Percentiles rank a stretch among this genome's conserved stretches.
Evolutionary conservation across 2,329 filamentous ascomycete species (phyloP).

Genomic region (Onygenales sp.): DNA sequence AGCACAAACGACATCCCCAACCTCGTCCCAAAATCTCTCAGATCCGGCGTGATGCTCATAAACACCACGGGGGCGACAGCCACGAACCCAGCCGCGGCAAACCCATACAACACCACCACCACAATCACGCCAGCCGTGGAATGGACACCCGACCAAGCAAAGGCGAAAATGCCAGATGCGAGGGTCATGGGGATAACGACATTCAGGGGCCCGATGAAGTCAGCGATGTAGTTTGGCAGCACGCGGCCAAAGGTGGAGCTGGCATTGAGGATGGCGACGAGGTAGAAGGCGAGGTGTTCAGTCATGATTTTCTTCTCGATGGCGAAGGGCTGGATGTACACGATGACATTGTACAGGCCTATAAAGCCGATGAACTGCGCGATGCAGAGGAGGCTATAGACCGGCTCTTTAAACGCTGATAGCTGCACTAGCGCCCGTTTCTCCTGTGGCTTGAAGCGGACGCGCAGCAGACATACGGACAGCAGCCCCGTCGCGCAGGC

Average conservation of each 20-base stretch:
- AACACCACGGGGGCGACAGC: constrained; percentile 25
- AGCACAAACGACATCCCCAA: constrained; percentile 46
- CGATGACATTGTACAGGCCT: constrained; percentile 42
- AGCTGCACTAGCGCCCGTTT: constrained; percentile 12
- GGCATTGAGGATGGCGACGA: constrained; percentile 60
- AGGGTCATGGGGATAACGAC: constrained; percentile 37
- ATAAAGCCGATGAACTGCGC: constrained; percentile 35
- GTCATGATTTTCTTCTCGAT: constrained; percentile 47
- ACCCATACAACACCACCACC: constrained; percentile 39
- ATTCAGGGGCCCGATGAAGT: constrained; percentile 50
- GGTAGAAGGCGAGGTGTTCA: constrained; percentile 51
- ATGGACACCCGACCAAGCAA: constrained; percentile 34
- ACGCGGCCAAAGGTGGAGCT: constrained; percentile 52
- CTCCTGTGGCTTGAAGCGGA: constrained; percentile 13
- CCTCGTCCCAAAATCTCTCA: constrained; percentile 47
- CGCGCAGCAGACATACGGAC: constrained; percentile 8
- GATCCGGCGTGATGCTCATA: constrained; percentile 29
- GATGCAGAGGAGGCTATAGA: constrained; percentile 25
- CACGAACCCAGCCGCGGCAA: constrained; percentile 44
- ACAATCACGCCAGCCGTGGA: constrained; percentile 31
- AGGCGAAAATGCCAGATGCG: constrained; percentile 33
- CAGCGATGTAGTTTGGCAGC: constrained; percentile 49
- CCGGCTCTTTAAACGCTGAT: constrained; percentile 12
- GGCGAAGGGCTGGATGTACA: constrained; percentile 46
- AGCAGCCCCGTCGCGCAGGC: constrained; percentile 19